Evolutionary conservation across 129 eudicot species (phyloP), one percentile per base, ranked within the genome.

Genomic region (Ambrosia artemisiifolia): DNA sequence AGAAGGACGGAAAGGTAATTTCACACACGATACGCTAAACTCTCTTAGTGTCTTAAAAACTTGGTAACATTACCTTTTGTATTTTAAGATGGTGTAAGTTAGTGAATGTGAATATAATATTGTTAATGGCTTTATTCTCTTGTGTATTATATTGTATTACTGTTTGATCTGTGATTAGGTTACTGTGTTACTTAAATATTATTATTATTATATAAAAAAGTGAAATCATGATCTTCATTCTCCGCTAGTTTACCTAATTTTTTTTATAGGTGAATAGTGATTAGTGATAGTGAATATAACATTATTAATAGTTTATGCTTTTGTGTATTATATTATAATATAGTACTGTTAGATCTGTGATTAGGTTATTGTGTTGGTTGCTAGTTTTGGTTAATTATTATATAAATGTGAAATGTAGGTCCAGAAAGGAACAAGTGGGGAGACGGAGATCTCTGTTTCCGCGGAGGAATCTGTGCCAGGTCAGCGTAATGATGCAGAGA

Each of bases 361-460:
- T 56, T 66, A 44, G 32, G 6, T 62, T 17, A 20, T 11, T 4
- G 14, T 56, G 46, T 62, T 77, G 11, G 5, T 20, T 66, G 47
- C 10, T 47, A 10, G 33, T 33, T 36, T 36, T 42, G 48, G 9
- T 69, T 63, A 13, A 36, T 40, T 70, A 5, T 1, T 0, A 34
- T 47, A 5, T 17, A 78, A 44, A 30, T 70, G 11, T 49, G 57
- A 44, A 38, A 44, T 82, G 90, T 71, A 91, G 97, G 87, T 73
- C 65, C 80, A 81, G 53, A 76, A 73, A 56, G 65, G 61, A 69
- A 81, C 85, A 48, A 79, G 85, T 76, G 87, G 80, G 11, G 86
- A 85, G 79, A 85, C 84, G 33, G 87, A 79, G 81, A 73, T 72
- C 73, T 82, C 85, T 36, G 84, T 74, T 74, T 78, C 92, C 33